A percentile compares a stretch with the other conserved stretches of the same genome.
Evolutionary conservation across 1,284 basidiomycete species (phyloP).

Genomic region (Cutaneotrichosporon arboriforme): DNA sequence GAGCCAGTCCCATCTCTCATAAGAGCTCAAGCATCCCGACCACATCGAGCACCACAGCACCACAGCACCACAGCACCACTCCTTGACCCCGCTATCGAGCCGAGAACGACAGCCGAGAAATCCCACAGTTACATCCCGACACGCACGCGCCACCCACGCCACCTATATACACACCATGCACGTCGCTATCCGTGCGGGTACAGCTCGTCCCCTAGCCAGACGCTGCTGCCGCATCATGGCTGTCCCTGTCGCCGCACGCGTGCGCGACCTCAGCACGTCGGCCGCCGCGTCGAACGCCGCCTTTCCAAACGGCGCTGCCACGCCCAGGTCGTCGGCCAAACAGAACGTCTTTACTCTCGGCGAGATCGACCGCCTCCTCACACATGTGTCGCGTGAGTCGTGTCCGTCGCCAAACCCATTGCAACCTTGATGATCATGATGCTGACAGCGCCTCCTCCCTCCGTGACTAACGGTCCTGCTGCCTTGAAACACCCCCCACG

Average conservation of each 20-base stretch:
- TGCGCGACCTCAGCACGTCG: background rate
- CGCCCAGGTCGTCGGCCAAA: slow-evolving; percentile 14
- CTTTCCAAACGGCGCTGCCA: background rate
- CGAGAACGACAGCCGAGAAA: too few relatives aligned
- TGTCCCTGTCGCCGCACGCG: background rate
- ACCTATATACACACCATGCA: background rate
- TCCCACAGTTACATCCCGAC: too few relatives aligned
- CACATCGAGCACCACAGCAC: too few relatives aligned
- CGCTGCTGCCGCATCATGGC: background rate
- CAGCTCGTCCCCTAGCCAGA: background rate
- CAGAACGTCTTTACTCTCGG: slow-evolving; percentile 37
- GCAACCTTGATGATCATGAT: too few relatives aligned
- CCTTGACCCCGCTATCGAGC: too few relatives aligned
- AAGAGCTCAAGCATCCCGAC: too few relatives aligned
- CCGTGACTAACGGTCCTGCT: background rate
- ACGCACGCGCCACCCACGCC: background rate
- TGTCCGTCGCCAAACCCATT: too few relatives aligned
- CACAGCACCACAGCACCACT: too few relatives aligned
- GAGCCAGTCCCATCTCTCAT: too few relatives aligned
- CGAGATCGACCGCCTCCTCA: slow-evolving; percentile 44
- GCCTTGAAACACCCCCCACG: background rate
- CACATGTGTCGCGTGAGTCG: slow-evolving; percentile 39
- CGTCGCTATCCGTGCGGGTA: background rate
- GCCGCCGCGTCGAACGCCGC: background rate
- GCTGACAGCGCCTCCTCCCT: background rate